Conservation (phyloP, 148 eudicot genomes). For the Tetragonia tetragonoides region DNA sequence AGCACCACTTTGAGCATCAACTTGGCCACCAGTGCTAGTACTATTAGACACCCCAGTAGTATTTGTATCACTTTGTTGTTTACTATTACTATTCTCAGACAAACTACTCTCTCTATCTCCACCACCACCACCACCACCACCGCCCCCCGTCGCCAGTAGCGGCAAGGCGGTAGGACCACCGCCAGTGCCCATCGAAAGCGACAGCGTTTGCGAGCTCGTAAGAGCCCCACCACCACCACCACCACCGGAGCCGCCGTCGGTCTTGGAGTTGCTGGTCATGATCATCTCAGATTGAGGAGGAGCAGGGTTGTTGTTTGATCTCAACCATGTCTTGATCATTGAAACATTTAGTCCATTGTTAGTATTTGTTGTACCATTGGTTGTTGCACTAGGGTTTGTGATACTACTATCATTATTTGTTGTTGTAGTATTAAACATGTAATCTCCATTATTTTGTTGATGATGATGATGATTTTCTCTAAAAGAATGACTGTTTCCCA, state of each 20-base stretch:
- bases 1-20: conserved; percentile 44
- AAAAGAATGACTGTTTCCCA: conserved; percentile 47
- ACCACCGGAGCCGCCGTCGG: conserved; percentile 12
- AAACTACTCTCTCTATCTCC: conserved; percentile 42
- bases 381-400: conserved; percentile 17
- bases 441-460: conserved; percentile 27
- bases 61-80: conserved; percentile 33
- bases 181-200: conserved; percentile 70
- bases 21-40: not conserved
- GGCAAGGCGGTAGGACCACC: conserved; percentile 43
- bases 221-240: conserved; percentile 16
- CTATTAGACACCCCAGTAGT: not conserved
- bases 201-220: conserved; percentile 37
- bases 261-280: not conserved
- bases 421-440: conserved; percentile 31
- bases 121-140: conserved; percentile 30
- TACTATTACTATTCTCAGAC: conserved; percentile 34
- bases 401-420: conserved; percentile 5
- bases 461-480: conserved; percentile 21
- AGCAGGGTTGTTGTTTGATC: conserved; percentile 56
- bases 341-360: conserved; percentile 60
- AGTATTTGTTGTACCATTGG: conserved; percentile 9
- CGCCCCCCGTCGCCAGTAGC: conserved; percentile 26
- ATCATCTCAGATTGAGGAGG: conserved; percentile 15
- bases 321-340: conserved; percentile 86